These are phyloP conservation scores for Colletotrichum sp. DNA, from an alignment of 2,329 filamentous ascomycete species.

Conservation along the genomic window DNA sequence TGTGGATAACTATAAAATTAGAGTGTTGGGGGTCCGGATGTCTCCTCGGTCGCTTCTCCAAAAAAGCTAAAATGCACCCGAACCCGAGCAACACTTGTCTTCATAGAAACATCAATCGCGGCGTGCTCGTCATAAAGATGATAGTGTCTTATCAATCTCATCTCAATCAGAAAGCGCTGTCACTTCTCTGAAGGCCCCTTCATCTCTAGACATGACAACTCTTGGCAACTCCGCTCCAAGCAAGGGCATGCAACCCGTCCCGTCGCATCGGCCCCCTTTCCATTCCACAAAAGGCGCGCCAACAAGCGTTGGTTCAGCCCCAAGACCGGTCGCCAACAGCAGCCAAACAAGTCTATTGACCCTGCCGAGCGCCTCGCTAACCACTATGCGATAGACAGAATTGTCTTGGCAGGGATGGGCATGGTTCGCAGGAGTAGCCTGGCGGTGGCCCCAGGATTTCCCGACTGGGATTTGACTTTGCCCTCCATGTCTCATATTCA, in stretches of 20 bases:
- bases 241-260: neutral
- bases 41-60: neutral
- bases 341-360: neutral
- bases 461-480: neutral
- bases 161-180: neutral
- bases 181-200: neutral
- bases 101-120: neutral
- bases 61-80: neutral
- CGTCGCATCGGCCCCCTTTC: neutral
- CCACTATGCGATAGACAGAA: neutral
- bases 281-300: neutral
- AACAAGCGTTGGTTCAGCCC: neutral
- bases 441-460: neutral
- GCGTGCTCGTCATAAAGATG: neutral
- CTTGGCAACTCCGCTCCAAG: neutral
- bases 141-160: neutral
- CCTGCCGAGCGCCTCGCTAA: neutral
- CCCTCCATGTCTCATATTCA: neutral
- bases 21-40: neutral
- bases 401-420: neutral
- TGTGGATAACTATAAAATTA: slow-evolving; percentile 3
- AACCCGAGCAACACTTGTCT: neutral
- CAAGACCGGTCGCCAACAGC: neutral
- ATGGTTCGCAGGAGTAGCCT: neutral
- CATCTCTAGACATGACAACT: neutral